Evolutionary conservation across 768 basidiomycete genomes (phyloP).

Genomic region (Psilocybe subaeruginosa): DNA sequence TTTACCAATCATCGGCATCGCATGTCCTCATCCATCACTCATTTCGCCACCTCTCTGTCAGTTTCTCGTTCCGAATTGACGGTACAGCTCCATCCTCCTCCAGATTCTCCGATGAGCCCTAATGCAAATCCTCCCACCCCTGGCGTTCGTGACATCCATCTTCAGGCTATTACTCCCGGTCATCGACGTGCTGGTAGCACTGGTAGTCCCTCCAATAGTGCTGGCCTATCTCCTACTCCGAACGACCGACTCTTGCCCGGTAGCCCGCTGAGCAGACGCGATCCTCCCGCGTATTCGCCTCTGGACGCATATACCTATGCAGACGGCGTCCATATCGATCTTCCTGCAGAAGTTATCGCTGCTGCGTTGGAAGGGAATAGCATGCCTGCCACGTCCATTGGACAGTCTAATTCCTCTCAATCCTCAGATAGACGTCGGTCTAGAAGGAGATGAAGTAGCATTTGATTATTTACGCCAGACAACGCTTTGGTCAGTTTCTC

Average conservation of each 20-base stretch:
- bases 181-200: slow-evolving; percentile 42
- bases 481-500: slow-evolving; percentile 30
- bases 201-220: slow-evolving; percentile 8
- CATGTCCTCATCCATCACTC: slow-evolving; percentile 63
- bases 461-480: slow-evolving; percentile 25
- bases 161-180: slow-evolving; percentile 59
- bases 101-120: slow-evolving; percentile 77
- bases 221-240: slow-evolving; percentile 16
- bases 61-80: slow-evolving; percentile 68
- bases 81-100: slow-evolving; percentile 75
- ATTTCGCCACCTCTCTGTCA: slow-evolving; percentile 60
- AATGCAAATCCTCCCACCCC: slow-evolving; percentile 86
- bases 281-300: slow-evolving; percentile 90
- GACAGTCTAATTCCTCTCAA: slow-evolving; percentile 42
- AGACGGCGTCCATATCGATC: slow-evolving; percentile 90
- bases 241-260: slow-evolving; percentile 33
- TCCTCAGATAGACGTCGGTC: slow-evolving; percentile 62
- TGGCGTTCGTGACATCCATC: slow-evolving; percentile 78
- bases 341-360: slow-evolving; percentile 91
- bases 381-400: slow-evolving; percentile 61
- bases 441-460: slow-evolving; percentile 47
- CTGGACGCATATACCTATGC: slow-evolving; percentile 81
- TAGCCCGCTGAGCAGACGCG: slow-evolving; percentile 50
- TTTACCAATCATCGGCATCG: slow-evolving; percentile 76
- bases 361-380: slow-evolving; percentile 81